These are phyloP conservation scores for Mycena vitilis DNA, from an alignment of 768 basidiomycete species.

Conservation along the genomic window DNA sequence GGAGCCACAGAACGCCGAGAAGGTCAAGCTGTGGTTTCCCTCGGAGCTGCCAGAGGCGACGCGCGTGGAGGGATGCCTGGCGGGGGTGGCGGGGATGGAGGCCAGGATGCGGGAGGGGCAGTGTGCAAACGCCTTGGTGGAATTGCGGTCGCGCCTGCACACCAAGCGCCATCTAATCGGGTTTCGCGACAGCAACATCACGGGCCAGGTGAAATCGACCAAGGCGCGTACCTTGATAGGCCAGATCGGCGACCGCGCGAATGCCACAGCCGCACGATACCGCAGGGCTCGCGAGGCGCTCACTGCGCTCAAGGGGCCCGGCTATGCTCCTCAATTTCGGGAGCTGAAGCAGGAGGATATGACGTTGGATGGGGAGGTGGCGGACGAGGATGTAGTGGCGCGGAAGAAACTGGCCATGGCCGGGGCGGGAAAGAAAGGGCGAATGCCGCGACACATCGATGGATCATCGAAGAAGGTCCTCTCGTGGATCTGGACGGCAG, in stretches of 20 bases:
- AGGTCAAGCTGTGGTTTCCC: neutral
- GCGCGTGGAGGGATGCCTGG: neutral
- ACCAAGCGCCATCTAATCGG: slow-evolving; percentile 16
- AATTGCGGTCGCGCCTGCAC: slow-evolving; percentile 14
- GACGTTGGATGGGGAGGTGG: slow-evolving; percentile 1
- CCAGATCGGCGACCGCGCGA: slow-evolving; percentile 2
- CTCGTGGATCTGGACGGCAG: slow-evolving; percentile 26
- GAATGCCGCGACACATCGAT: neutral
- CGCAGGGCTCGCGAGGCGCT: slow-evolving; percentile 4
- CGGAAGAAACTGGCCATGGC: slow-evolving; percentile 4
- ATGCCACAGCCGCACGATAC: neutral
- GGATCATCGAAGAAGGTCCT: neutral
- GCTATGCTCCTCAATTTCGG: neutral
- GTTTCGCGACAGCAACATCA: neutral
- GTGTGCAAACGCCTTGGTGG: neutral
- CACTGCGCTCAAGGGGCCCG: neutral
- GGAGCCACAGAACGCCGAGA: neutral
- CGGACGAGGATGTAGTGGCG: slow-evolving; percentile 8
- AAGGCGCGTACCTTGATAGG: slow-evolving; percentile 6
- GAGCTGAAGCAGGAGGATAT: slow-evolving; percentile 16
- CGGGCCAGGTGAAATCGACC: slow-evolving; percentile 7
- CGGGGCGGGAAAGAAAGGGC: slow-evolving; percentile 1
- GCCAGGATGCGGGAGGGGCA: neutral
- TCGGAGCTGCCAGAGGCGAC: neutral
- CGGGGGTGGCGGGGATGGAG: neutral